phyloP scores from a whole-genome alignment of 2,329 filamentous ascomycete species.

The Colletotrichum australisinense region DNA sequence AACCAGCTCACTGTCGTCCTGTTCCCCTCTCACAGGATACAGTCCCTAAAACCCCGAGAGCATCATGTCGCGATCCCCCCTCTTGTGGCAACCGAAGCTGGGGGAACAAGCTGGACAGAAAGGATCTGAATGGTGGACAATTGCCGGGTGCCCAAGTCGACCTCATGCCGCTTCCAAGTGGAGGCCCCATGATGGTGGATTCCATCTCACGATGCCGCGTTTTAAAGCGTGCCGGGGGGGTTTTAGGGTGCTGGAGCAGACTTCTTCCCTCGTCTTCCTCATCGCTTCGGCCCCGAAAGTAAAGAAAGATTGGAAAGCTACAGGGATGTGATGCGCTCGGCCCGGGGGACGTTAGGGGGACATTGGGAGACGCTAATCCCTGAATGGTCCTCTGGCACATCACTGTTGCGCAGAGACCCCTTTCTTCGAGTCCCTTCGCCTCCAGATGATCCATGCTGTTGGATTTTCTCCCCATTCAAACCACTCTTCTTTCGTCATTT shows the following conservation, averaged over 20 bases:
- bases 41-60: background rate
- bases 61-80: background rate
- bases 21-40: background rate
- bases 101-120: background rate
- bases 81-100: background rate
- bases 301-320: background rate
- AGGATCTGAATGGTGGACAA: background rate
- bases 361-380: slow-evolving; percentile 4
- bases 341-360: background rate
- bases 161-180: slow-evolving; percentile 4
- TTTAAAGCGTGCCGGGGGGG: slow-evolving; percentile 13
- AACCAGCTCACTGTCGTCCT: background rate
- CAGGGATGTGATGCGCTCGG: background rate
- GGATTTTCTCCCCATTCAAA: background rate
- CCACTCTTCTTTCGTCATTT: background rate
- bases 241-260: slow-evolving; percentile 20
- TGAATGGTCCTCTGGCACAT: slow-evolving; percentile 10
- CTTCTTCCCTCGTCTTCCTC: background rate
- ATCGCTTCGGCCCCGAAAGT: background rate
- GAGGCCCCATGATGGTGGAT: background rate
- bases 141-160: background rate
- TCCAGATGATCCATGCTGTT: background rate
- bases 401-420: background rate
- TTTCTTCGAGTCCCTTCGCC: slow-evolving; percentile 19
- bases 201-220: slow-evolving; percentile 1